Percentiles rank a stretch among this genome's conserved stretches.
phyloP scores from a whole-genome alignment of 352 stramenopile genomes.

The Globisporangium emineosum region DNA sequence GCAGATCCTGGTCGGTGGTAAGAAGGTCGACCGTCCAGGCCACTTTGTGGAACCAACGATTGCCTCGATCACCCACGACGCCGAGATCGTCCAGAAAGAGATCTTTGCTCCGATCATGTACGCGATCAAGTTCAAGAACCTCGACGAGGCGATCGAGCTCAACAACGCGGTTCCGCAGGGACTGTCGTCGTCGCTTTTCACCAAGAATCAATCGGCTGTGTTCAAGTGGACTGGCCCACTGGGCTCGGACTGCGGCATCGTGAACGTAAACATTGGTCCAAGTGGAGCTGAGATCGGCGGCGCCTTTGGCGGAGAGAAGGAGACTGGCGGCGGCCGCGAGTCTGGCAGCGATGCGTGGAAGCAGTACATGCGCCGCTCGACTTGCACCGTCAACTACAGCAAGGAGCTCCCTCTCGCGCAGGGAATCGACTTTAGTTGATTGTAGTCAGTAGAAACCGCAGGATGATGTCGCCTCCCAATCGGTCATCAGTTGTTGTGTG shows the following conservation, averaged over 20 bases:
- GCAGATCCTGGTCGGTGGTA: slow-evolving; percentile 85
- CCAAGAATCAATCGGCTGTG: slow-evolving; percentile 88
- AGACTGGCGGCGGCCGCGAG: slow-evolving; percentile 89
- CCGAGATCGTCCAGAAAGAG: slow-evolving; percentile 87
- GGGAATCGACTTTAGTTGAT: slow-evolving; percentile 88
- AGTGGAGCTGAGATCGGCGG: slow-evolving; percentile 92
- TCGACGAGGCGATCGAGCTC: slow-evolving; percentile 90
- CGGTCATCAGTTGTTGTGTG: background rate
- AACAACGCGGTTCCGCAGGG: slow-evolving; percentile 93
- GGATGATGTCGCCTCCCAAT: background rate
- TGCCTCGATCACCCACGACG: slow-evolving; percentile 76
- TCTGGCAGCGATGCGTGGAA: slow-evolving; percentile 92
- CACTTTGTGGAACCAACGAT: slow-evolving; percentile 93
- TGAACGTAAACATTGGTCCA: slow-evolving; percentile 92
- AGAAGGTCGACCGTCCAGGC: slow-evolving; percentile 70
- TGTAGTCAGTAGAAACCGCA: background rate
- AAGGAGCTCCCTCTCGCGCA: slow-evolving; percentile 90
- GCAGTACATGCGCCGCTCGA: slow-evolving; percentile 94
- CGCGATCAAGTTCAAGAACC: slow-evolving; percentile 85
- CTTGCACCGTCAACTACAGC: slow-evolving; percentile 93
- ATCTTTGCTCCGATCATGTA: slow-evolving; percentile 92
- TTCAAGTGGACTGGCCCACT: slow-evolving; percentile 91
- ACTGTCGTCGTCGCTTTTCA: slow-evolving; percentile 91
- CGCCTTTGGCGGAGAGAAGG: slow-evolving; percentile 92
- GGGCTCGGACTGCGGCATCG: slow-evolving; percentile 91